Evolutionary conservation across 2,329 filamentous ascomycete genomes (phyloP).

Genomic region (Cladosporium halotolerans): DNA sequence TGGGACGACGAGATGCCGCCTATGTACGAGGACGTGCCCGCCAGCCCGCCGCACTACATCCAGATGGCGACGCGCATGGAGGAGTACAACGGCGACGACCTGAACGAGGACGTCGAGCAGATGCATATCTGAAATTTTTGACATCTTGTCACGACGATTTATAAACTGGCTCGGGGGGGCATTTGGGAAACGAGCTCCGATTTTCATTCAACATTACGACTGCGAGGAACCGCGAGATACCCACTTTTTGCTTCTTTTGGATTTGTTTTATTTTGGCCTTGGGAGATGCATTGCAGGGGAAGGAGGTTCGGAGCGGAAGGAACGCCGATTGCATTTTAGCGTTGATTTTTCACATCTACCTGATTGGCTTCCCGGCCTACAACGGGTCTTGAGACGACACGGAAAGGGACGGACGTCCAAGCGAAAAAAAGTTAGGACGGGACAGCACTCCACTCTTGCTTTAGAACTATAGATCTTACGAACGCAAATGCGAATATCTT

Average conservation of each 20-base stretch:
- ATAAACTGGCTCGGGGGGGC: too few relatives aligned
- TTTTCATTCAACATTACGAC: neutral
- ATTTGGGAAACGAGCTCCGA: too few relatives aligned
- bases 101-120: constrained; percentile 36
- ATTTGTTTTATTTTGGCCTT: neutral
- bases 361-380: too few relatives aligned
- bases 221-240: constrained; percentile 10
- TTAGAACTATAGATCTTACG: too few relatives aligned
- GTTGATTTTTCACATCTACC: too few relatives aligned
- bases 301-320: too few relatives aligned
- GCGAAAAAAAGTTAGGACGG: constrained; percentile 6
- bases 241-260: neutral
- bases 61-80: constrained; percentile 31
- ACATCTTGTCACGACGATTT: too few relatives aligned
- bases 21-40: constrained; percentile 87
- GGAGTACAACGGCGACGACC: constrained; percentile 43
- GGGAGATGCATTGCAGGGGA: too few relatives aligned
- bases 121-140: constrained; percentile 1
- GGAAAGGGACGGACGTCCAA: too few relatives aligned
- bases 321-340: too few relatives aligned
- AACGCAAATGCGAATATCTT: too few relatives aligned
- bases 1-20: constrained; percentile 97
- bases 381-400: too few relatives aligned
- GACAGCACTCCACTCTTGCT: constrained; percentile 7
- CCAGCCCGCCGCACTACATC: constrained; percentile 62